These are phyloP conservation scores for Artemisia princeps DNA, from an alignment of 140 eudicot species.

Conservation along the genomic window DNA sequence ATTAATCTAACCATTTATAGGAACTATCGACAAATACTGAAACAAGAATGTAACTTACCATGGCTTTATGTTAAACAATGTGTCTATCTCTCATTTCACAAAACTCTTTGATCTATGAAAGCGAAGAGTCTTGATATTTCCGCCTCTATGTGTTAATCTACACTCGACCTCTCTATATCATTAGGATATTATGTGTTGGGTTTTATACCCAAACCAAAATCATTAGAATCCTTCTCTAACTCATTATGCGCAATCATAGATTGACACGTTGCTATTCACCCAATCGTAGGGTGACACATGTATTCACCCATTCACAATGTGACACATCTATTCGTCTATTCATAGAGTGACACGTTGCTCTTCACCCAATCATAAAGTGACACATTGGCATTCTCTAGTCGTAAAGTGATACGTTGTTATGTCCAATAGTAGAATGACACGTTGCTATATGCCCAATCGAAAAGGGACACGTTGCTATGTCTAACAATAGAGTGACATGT, in stretches of 20 bases:
- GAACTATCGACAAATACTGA: no score
- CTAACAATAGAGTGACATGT: no score
- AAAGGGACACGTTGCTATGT: no score
- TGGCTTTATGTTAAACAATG: no score
- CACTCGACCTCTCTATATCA: background rate
- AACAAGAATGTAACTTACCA: no score
- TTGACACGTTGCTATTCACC: no score
- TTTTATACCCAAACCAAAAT: background rate
- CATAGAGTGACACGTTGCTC: background rate
- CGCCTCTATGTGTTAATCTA: background rate
- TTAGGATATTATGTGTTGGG: background rate
- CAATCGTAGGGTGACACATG: no score
- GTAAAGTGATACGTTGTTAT: conserved; percentile 5
- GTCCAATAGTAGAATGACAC: background rate
- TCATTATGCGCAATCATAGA: no score
- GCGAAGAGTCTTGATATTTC: background rate
- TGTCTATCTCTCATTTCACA: background rate
- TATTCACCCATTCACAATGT: no score
- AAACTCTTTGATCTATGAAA: background rate
- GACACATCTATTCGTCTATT: background rate
- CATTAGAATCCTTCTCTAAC: no score
- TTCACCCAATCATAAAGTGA: conserved; percentile 7
- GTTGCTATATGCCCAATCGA: background rate
- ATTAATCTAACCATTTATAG: no score
- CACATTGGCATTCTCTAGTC: background rate